A percentile compares a stretch with the other conserved stretches of the same genome.
These are phyloP conservation scores for Cutaneotrichosporon arboriforme DNA, from an alignment of 1,284 basidiomycete species.

Conservation along the genomic window DNA sequence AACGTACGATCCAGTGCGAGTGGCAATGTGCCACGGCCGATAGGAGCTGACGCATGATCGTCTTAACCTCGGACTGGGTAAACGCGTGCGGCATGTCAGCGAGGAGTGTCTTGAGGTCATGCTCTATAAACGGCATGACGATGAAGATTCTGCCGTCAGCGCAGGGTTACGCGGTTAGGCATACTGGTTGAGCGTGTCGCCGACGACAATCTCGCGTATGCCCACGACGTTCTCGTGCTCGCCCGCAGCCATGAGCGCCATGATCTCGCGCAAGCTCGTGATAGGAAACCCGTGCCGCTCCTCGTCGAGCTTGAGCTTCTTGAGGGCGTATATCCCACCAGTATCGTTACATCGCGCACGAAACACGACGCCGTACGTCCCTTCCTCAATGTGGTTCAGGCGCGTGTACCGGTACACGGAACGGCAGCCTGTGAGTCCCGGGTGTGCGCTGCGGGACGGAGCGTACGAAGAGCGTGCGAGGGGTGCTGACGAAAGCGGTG, in stretches of 20 bases:
- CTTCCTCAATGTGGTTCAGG: conserved; percentile 98
- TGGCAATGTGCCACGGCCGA: conserved; percentile 90
- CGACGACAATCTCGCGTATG: conserved; percentile 93
- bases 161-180: conserved; percentile 47
- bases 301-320: conserved; percentile 96
- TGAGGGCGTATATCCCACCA: conserved; percentile 90
- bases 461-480: conserved; percentile 49
- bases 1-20: conserved; percentile 75
- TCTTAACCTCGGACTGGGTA: conserved; percentile 96
- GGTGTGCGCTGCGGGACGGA: conserved; percentile 68
- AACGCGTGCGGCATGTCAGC: conserved; percentile 91
- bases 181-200: conserved; percentile 98
- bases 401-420: conserved; percentile 89
- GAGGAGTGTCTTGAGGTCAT: conserved; percentile 93
- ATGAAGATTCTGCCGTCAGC: conserved; percentile 76
- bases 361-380: conserved; percentile 96
- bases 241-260: conserved; percentile 79
- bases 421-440: conserved; percentile 70
- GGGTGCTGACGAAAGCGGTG: conserved; percentile 1
- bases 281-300: conserved; percentile 98
- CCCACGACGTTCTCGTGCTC: conserved; percentile 91
- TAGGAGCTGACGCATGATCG: conserved; percentile 86
- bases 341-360: conserved; percentile 89
- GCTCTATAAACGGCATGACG: conserved; percentile 99
- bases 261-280: conserved; percentile 89